A percentile compares a stretch with the other conserved stretches of the same genome.
phyloP scores from a whole-genome alignment of 345 rosid genomes.

The Populus pruinosa region DNA sequence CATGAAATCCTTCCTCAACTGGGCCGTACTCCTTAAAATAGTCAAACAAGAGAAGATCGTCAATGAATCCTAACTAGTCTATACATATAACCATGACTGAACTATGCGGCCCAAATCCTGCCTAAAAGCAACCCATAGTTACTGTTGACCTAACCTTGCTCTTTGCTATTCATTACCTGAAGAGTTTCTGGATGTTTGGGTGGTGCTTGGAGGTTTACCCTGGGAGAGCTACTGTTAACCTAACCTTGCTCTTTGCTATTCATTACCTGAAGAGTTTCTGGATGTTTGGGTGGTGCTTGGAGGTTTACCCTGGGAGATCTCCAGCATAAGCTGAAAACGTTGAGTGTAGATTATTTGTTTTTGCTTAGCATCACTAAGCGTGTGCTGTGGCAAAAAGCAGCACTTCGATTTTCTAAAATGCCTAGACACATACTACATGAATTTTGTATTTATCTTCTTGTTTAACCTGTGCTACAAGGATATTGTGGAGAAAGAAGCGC shows the following conservation, averaged over 20 bases:
- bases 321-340: neutral
- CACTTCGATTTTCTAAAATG: no score
- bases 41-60: neutral
- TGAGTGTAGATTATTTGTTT: neutral
- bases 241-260: no score
- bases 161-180: no score
- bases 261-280: no score
- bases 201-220: no score
- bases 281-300: no score
- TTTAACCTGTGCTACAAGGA: slow-evolving; percentile 37
- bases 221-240: no score
- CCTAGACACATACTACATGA: neutral
- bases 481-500: slow-evolving; percentile 74
- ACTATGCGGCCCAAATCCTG: neutral
- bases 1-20: neutral
- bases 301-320: no score
- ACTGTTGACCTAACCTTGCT: no score
- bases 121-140: neutral
- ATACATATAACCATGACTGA: neutral
- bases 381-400: no score
- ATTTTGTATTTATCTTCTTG: neutral
- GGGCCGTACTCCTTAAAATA: neutral
- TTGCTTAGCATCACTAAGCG: neutral
- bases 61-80: neutral
- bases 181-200: no score